A percentile compares a stretch with the other conserved stretches of the same genome.
These are phyloP conservation scores for Fraxinus velutina DNA, from an alignment of 305 asterid genomes.

Conservation along the genomic window DNA sequence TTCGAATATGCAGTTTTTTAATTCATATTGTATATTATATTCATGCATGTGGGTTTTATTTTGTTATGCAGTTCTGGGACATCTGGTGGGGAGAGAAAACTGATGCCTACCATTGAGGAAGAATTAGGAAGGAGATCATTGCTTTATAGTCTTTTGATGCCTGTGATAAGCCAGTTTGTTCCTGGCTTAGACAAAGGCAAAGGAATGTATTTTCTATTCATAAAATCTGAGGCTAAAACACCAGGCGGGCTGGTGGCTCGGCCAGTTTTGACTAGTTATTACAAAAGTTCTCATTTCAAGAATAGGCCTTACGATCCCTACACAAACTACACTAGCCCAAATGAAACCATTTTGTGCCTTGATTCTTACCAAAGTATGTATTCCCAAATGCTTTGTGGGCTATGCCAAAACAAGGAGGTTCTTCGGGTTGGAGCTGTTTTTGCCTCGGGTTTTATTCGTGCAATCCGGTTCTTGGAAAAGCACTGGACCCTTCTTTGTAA, in stretches of 20 bases:
- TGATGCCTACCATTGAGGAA: neutral
- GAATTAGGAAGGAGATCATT: neutral
- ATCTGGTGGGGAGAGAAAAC: constrained; percentile 76
- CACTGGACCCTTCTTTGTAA: constrained; percentile 21
- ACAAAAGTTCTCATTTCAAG: constrained; percentile 4
- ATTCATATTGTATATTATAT: neutral
- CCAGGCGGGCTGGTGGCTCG: constrained; percentile 21
- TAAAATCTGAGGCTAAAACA: constrained; percentile 16
- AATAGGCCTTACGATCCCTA: constrained; percentile 21
- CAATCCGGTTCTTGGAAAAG: constrained; percentile 24
- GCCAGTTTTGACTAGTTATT: constrained; percentile 8
- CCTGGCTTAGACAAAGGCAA: constrained; percentile 18
- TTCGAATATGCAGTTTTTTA: neutral
- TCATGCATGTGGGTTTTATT: constrained; percentile 29
- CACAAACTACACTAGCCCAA: constrained; percentile 26
- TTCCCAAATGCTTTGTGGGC: constrained; percentile 29
- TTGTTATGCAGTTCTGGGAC: constrained; percentile 66
- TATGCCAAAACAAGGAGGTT: constrained; percentile 22
- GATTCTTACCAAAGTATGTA: constrained; percentile 31
- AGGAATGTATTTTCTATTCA: constrained; percentile 10
- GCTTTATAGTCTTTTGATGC: neutral
- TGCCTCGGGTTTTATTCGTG: constrained; percentile 25
- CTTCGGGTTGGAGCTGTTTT: constrained; percentile 27
- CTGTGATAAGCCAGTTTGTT: neutral
- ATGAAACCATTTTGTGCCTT: constrained; percentile 22